Percentiles rank a stretch among this genome's conserved stretches.
Conservation (phyloP, 1,139 yeast genomes). For the Lodderomyces pseudojiufengensis region DNA sequence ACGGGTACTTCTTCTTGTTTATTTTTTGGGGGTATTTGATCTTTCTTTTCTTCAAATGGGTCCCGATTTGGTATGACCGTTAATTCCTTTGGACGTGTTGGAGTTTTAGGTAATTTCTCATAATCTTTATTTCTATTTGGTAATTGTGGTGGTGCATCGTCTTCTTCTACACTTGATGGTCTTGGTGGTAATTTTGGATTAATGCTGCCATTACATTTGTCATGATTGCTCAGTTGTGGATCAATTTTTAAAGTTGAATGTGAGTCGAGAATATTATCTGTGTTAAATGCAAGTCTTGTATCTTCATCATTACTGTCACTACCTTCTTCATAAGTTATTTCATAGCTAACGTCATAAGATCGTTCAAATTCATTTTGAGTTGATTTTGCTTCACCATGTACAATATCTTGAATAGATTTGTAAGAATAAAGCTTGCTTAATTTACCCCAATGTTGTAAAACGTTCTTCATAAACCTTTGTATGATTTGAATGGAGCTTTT, state of each 20-base stretch:
- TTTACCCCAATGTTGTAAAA: constrained; percentile 42
- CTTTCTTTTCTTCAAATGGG: too few species aligned
- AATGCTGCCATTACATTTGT: not conserved
- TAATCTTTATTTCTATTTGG: not conserved
- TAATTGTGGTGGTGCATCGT: not conserved
- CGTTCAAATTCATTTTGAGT: constrained; percentile 15
- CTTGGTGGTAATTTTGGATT: not conserved
- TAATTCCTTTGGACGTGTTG: not conserved
- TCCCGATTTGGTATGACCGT: not conserved
- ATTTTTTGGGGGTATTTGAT: too few species aligned
- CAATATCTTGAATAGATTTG: constrained; percentile 20
- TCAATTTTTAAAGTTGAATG: constrained; percentile 11
- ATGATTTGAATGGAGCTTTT: constrained; percentile 48
- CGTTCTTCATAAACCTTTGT: constrained; percentile 46
- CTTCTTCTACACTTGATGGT: not conserved
- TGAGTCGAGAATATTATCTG: constrained; percentile 16
- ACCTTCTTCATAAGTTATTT: constrained; percentile 25
- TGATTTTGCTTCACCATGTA: constrained; percentile 16
- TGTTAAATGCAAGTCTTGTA: constrained; percentile 16
- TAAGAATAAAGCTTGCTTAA: constrained; percentile 16
- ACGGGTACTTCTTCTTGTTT: too few species aligned
- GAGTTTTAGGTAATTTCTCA: not conserved
- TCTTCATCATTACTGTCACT: constrained; percentile 17
- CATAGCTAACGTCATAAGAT: constrained; percentile 30
- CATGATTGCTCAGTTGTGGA: too few species aligned